Evolutionary conservation across 2,329 filamentous ascomycete genomes (phyloP).

Genomic region (Endoconidiophora polonica): DNA sequence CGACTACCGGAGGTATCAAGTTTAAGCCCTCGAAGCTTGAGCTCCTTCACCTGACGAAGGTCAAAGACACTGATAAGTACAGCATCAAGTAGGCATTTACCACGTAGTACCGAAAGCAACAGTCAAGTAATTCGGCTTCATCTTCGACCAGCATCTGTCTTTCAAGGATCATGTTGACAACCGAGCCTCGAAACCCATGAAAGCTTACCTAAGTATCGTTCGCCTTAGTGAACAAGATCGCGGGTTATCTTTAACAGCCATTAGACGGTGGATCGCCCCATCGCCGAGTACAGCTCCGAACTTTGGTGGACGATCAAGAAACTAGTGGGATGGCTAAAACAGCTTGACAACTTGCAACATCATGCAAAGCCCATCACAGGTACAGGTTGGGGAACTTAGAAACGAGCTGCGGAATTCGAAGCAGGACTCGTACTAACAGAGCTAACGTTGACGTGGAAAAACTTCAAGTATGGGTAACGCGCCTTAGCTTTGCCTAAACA

Average conservation of each 20-base stretch:
- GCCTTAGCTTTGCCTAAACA: not conserved
- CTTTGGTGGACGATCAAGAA: not conserved
- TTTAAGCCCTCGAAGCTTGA: not conserved
- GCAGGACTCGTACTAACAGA: not conserved
- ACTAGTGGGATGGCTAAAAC: not conserved
- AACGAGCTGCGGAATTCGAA: too few species aligned
- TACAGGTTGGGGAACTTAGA: not conserved
- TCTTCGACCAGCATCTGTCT: not conserved
- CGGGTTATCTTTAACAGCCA: not conserved
- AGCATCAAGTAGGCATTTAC: not conserved
- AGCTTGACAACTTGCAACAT: not conserved
- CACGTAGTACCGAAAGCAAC: not conserved
- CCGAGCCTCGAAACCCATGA: not conserved
- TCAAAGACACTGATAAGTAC: not conserved
- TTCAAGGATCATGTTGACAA: not conserved
- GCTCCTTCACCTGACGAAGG: not conserved
- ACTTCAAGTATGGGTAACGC: not conserved
- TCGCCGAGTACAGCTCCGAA: not conserved
- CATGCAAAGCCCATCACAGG: not conserved
- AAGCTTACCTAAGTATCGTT: not conserved
- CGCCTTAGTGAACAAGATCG: not conserved
- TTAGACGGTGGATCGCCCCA: not conserved
- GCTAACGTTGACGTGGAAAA: not conserved
- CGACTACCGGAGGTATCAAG: not conserved
- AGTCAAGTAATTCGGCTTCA: not conserved